These are phyloP conservation scores for Cucumis hystrix DNA, from an alignment of 306 rosid species.

Conservation along the genomic window DNA sequence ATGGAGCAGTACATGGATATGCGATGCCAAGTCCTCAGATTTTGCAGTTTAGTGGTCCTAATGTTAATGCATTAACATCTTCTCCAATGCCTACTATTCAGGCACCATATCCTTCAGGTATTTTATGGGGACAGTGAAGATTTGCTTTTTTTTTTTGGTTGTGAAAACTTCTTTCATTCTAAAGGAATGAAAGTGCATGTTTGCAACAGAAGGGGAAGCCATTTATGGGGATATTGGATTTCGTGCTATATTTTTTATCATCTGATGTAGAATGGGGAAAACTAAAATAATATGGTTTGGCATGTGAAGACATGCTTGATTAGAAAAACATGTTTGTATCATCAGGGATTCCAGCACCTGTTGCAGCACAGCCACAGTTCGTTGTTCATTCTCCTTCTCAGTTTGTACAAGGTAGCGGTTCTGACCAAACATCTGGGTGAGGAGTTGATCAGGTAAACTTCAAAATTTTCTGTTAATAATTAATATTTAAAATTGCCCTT, in stretches of 20 bases:
- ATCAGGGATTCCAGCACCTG: slow-evolving; percentile 63
- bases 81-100: slow-evolving; percentile 72
- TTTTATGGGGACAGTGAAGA: neutral
- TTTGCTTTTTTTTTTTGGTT: neutral
- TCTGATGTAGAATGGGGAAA: neutral
- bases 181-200: neutral
- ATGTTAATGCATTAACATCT: slow-evolving; percentile 61
- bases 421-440: slow-evolving; percentile 84
- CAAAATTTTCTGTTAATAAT: neutral
- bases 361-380: slow-evolving; percentile 76
- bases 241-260: neutral
- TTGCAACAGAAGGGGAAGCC: neutral
- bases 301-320: slow-evolving; percentile 1
- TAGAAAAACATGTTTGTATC: slow-evolving; percentile 7
- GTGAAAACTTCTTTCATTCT: neutral
- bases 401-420: slow-evolving; percentile 64
- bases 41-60: slow-evolving; percentile 64
- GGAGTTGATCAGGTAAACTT: slow-evolving; percentile 49
- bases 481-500: neutral
- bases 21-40: slow-evolving; percentile 72
- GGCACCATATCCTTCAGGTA: slow-evolving; percentile 75
- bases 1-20: slow-evolving; percentile 62
- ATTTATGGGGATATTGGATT: neutral
- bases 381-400: slow-evolving; percentile 67
- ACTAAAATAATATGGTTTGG: neutral